Conservation (phyloP, 148 eudicot species). For the Pharnaceum exiguum region DNA sequence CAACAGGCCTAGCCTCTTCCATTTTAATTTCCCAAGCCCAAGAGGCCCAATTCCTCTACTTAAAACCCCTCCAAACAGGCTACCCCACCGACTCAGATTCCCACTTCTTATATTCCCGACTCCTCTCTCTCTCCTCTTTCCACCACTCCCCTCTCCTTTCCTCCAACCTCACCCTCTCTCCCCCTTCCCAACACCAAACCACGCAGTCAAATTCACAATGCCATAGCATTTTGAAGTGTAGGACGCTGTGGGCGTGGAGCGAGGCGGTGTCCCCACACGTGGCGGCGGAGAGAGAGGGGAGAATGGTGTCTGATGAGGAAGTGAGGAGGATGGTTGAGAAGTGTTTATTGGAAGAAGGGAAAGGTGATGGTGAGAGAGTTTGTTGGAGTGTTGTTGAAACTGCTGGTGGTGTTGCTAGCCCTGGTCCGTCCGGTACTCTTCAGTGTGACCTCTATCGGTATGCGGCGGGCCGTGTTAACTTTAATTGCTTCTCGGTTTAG, state of each 20-base stretch:
- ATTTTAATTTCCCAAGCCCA: slow-evolving; percentile 15
- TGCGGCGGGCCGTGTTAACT: not conserved
- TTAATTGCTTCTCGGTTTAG: no score
- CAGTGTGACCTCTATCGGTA: slow-evolving; percentile 90
- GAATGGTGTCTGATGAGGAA: slow-evolving; percentile 43
- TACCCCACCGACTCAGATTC: slow-evolving; percentile 87
- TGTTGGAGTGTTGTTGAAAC: slow-evolving; percentile 73
- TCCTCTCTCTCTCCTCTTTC: slow-evolving; percentile 32
- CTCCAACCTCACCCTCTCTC: no score
- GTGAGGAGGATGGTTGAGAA: slow-evolving; percentile 49
- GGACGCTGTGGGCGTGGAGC: slow-evolving; percentile 76
- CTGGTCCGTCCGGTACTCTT: slow-evolving; percentile 83
- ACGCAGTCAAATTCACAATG: no score
- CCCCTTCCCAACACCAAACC: no score
- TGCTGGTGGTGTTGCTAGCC: slow-evolving; percentile 98
- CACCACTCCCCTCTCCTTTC: slow-evolving; percentile 36
- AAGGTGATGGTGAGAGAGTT: slow-evolving; percentile 5
- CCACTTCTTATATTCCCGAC: slow-evolving; percentile 50
- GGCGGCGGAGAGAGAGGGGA: slow-evolving; percentile 69
- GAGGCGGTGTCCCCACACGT: slow-evolving; percentile 91
- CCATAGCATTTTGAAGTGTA: slow-evolving; percentile 43
- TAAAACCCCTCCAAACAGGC: slow-evolving; percentile 89
- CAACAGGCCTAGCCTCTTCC: slow-evolving; percentile 73
- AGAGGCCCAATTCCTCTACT: slow-evolving; percentile 38
- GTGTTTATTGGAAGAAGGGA: slow-evolving; percentile 35